Evolutionary conservation across 331 rosid species (phyloP).

Genomic region (Spiraea crenata): DNA sequence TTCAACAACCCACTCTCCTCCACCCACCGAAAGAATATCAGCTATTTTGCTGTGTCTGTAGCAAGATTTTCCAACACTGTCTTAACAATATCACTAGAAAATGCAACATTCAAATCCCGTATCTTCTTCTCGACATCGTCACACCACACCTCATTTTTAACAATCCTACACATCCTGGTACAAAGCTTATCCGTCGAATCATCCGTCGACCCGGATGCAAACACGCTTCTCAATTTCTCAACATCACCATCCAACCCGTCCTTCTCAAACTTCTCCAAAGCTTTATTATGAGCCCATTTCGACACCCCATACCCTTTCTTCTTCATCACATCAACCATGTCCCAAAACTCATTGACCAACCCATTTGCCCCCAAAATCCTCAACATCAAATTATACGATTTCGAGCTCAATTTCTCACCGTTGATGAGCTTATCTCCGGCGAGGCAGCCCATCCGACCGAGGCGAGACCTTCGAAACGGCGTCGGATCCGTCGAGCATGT

Average conservation of each 20-base stretch:
- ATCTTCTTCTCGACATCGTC: slow-evolving; percentile 41
- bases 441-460: background rate
- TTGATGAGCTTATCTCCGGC: too few relatives aligned
- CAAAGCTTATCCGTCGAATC: slow-evolving; percentile 34
- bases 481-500: too few relatives aligned
- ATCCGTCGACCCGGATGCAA: slow-evolving; percentile 44
- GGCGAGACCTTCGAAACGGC: too few relatives aligned
- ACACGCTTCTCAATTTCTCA: slow-evolving; percentile 45
- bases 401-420: slow-evolving; percentile 35
- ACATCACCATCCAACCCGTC: slow-evolving; percentile 22
- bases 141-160: too few relatives aligned
- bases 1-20: too few relatives aligned
- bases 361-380: slow-evolving; percentile 52
- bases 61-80: slow-evolving; percentile 25
- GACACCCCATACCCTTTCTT: slow-evolving; percentile 60
- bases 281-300: slow-evolving; percentile 34
- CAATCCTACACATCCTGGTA: slow-evolving; percentile 26
- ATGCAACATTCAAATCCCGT: slow-evolving; percentile 41
- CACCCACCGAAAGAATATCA: too few relatives aligned
- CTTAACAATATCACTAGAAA: slow-evolving; percentile 42
- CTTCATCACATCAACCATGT: slow-evolving; percentile 48
- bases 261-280: background rate
- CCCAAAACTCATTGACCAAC: slow-evolving; percentile 44
- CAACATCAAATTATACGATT: slow-evolving; percentile 58
- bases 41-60: too few relatives aligned